Conservation (phyloP, 2,329 filamentous ascomycete genomes). For the Pseudogymnoascus sp. region DNA sequence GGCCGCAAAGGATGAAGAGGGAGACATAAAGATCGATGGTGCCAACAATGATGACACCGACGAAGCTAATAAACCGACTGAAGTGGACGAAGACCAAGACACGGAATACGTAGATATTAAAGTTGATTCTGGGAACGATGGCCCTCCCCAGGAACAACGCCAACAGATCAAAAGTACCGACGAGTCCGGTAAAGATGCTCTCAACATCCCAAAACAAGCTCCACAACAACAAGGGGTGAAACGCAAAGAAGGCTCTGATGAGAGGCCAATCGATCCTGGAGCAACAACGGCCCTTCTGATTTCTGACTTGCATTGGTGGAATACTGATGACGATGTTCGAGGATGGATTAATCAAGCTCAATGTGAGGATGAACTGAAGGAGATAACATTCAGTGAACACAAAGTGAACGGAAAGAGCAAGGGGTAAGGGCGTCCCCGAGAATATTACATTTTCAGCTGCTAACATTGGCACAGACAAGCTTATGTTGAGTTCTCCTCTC, state of each 20-base stretch:
- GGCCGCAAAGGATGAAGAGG: slow-evolving; percentile 27
- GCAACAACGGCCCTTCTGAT: slow-evolving; percentile 71
- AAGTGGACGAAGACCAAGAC: slow-evolving; percentile 33
- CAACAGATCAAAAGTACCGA: slow-evolving; percentile 38
- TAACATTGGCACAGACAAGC: slow-evolving; percentile 47
- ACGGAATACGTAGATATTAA: slow-evolving; percentile 35
- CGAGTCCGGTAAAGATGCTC: slow-evolving; percentile 29
- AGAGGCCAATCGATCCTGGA: slow-evolving; percentile 50
- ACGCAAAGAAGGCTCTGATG: slow-evolving; percentile 53
- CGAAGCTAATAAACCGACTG: slow-evolving; percentile 11
- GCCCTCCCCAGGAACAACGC: slow-evolving; percentile 27
- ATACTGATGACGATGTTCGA: slow-evolving; percentile 87
- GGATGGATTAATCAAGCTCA: slow-evolving; percentile 75
- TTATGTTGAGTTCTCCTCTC: slow-evolving; percentile 76
- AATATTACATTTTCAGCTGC: background rate
- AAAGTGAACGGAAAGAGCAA: slow-evolving; percentile 99
- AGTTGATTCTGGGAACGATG: slow-evolving; percentile 31
- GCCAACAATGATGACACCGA: slow-evolving; percentile 17
- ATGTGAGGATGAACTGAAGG: slow-evolving; percentile 78
- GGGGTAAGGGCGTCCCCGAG: slow-evolving; percentile 50
- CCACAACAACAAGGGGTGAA: slow-evolving; percentile 50
- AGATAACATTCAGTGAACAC: slow-evolving; percentile 95
- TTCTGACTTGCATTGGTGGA: slow-evolving; percentile 94
- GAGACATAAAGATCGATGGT: slow-evolving; percentile 32
- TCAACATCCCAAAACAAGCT: slow-evolving; percentile 31